phyloP scores from a whole-genome alignment of 176 grass and related monocot species.

The Aegilops longissima region DNA sequence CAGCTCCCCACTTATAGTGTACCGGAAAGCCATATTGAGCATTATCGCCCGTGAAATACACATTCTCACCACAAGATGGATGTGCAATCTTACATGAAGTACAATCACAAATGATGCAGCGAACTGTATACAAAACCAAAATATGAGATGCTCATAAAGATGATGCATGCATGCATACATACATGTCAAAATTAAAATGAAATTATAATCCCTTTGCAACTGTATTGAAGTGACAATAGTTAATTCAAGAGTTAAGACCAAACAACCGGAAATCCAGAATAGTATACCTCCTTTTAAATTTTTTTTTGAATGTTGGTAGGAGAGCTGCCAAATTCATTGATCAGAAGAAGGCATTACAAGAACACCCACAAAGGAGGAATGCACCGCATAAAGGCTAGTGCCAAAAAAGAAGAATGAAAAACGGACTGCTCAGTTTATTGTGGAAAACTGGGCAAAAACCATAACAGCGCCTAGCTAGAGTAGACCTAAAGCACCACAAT shows the following conservation, averaged over 20 bases:
- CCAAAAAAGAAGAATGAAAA: too few relatives aligned
- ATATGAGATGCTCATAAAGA: background rate
- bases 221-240: background rate
- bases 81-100: constrained; percentile 5
- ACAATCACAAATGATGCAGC: background rate
- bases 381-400: too few relatives aligned
- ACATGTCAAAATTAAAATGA: background rate
- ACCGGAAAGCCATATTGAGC: background rate
- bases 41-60: background rate
- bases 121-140: background rate
- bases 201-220: background rate
- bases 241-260: background rate
- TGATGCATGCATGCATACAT: background rate
- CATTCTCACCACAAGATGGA: background rate
- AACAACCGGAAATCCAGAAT: background rate
- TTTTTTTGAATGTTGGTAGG: too few relatives aligned
- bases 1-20: background rate
- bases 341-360: too few relatives aligned
- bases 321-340: too few relatives aligned
- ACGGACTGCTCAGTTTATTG: too few relatives aligned
- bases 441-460: too few relatives aligned
- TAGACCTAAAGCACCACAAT: too few relatives aligned
- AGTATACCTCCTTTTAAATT: background rate
- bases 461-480: too few relatives aligned
- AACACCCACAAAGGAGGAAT: too few relatives aligned